phyloP scores from a whole-genome alignment of 2,329 filamentous ascomycete genomes.

The Epichloe elymi region DNA sequence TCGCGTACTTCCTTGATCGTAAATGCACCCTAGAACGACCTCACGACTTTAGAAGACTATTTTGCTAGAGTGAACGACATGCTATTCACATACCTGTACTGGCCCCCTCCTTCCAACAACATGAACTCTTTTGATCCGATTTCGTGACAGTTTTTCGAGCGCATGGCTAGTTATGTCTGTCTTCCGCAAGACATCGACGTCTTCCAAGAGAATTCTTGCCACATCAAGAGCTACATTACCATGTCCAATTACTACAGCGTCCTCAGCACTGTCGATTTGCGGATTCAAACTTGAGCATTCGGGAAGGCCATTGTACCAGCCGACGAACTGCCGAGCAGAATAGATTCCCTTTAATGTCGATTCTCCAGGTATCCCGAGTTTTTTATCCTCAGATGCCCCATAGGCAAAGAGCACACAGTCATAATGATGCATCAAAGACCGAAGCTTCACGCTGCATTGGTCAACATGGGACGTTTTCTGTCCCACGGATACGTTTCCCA shows the following conservation, averaged over 20 bases:
- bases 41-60: neutral
- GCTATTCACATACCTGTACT: slow-evolving; percentile 49
- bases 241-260: slow-evolving; percentile 82
- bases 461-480: slow-evolving; percentile 24
- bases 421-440: slow-evolving; percentile 65
- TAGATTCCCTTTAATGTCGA: slow-evolving; percentile 58
- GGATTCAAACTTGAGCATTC: slow-evolving; percentile 63
- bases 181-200: slow-evolving; percentile 57
- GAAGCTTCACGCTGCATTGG: slow-evolving; percentile 47
- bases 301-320: slow-evolving; percentile 95
- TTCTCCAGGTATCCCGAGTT: slow-evolving; percentile 71
- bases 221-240: slow-evolving; percentile 95
- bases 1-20: slow-evolving; percentile 93
- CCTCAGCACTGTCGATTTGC: slow-evolving; percentile 60
- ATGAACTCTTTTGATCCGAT: slow-evolving; percentile 64
- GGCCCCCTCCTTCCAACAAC: slow-evolving; percentile 85
- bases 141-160: slow-evolving; percentile 57
- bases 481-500: slow-evolving; percentile 80
- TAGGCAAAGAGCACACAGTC: slow-evolving; percentile 89
- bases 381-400: slow-evolving; percentile 70
- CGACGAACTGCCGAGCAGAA: slow-evolving; percentile 86
- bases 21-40: slow-evolving; percentile 58
- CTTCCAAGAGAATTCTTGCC: slow-evolving; percentile 70
- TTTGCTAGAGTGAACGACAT: neutral
- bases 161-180: slow-evolving; percentile 88